Evolutionary conservation across 495 filamentous ascomycete species (phyloP).

Genomic region (Talaromyces adpressus): DNA sequence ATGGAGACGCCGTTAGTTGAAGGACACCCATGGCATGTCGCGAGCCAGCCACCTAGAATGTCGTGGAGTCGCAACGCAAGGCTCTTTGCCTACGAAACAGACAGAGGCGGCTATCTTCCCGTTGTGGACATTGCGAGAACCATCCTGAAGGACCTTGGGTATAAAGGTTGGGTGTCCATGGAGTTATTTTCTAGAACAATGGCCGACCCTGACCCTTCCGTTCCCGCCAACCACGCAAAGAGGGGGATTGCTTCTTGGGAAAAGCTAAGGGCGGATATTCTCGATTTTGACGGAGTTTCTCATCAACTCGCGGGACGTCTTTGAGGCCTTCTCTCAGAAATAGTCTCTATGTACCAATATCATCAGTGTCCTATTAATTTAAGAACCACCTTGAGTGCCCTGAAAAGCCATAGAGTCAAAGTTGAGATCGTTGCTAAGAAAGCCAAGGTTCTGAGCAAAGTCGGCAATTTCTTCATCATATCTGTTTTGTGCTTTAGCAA

Average conservation of each 20-base stretch:
- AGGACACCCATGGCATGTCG: constrained; percentile 57
- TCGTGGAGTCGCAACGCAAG: constrained; percentile 75
- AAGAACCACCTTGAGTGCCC: constrained; percentile 56
- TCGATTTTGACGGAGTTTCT: constrained; percentile 27
- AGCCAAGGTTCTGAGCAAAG: constrained; percentile 23
- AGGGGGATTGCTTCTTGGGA: constrained; percentile 58
- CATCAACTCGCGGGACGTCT: constrained; percentile 50
- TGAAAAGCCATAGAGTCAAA: constrained; percentile 35
- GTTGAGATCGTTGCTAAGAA: constrained; percentile 20
- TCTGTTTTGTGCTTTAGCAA: constrained; percentile 14
- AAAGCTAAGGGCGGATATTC: constrained; percentile 34
- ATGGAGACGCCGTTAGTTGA: constrained; percentile 53
- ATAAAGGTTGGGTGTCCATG: constrained; percentile 65
- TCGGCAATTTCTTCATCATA: constrained; percentile 1
- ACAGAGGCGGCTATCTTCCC: constrained; percentile 66
- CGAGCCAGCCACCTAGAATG: constrained; percentile 64
- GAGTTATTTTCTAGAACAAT: constrained; percentile 70
- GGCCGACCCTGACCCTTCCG: constrained; percentile 43
- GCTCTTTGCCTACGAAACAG: constrained; percentile 67
- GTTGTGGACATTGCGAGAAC: constrained; percentile 30
- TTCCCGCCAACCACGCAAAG: constrained; percentile 56
- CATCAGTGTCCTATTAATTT: constrained; percentile 56
- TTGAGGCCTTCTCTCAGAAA: constrained; percentile 61
- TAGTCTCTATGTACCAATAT: constrained; percentile 21
- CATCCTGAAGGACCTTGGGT: constrained; percentile 54